Percentiles rank a stretch among this genome's conserved stretches.
phyloP scores from a whole-genome alignment of 768 basidiomycete genomes.

The Artomyces pyxidatus region DNA sequence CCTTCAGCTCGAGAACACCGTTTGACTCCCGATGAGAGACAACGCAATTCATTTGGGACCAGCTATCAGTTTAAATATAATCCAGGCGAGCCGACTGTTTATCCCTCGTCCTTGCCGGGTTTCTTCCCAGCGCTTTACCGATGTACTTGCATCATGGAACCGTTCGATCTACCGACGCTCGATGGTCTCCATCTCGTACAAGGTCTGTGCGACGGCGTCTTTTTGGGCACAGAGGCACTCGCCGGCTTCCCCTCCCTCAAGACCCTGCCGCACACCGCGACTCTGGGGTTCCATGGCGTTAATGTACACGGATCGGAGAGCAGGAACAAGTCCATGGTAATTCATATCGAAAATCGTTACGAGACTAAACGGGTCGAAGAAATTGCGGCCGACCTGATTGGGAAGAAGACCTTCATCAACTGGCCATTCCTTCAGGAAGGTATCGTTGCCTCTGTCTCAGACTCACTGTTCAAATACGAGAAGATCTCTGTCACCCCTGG shows the following conservation, averaged over 20 bases:
- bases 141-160: constrained; percentile 71
- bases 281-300: constrained; percentile 79
- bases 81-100: constrained; percentile 51
- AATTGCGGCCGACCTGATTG: constrained; percentile 68
- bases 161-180: constrained; percentile 85
- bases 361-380: constrained; percentile 63
- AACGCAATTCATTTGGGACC: constrained; percentile 70
- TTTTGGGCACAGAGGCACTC: constrained; percentile 75
- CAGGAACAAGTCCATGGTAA: constrained; percentile 88
- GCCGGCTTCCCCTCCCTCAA: constrained; percentile 96
- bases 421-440: constrained; percentile 98
- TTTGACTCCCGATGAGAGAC: constrained; percentile 65
- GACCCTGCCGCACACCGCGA: constrained; percentile 72
- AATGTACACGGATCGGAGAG: constrained; percentile 90
- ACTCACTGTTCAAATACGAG: constrained; percentile 83
- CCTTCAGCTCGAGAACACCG: constrained; percentile 65
- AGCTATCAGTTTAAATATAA: constrained; percentile 76
- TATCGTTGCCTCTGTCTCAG: constrained; percentile 77
- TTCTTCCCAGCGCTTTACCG: constrained; percentile 87
- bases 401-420: constrained; percentile 66
- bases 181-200: constrained; percentile 78
- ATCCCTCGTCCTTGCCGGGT: constrained; percentile 88
- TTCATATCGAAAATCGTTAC: constrained; percentile 72
- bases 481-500: constrained; percentile 47
- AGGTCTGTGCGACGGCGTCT: constrained; percentile 84